A percentile compares a stretch with the other conserved stretches of the same genome.
Evolutionary conservation across 2,329 filamentous ascomycete species (phyloP).

Genomic region (Pyricularia grisea): DNA sequence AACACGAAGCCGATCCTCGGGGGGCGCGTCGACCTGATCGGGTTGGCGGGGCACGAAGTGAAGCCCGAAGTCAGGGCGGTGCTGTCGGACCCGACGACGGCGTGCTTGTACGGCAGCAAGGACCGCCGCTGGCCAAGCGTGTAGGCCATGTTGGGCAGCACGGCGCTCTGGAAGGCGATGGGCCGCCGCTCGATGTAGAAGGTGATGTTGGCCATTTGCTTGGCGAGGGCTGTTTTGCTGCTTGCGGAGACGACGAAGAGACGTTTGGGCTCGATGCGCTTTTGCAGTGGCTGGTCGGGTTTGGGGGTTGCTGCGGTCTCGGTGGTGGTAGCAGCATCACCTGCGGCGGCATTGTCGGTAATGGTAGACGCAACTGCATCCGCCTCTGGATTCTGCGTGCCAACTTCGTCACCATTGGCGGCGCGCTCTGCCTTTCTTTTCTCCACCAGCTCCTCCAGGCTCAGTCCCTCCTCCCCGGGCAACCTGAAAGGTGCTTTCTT

Average conservation of each 20-base stretch:
- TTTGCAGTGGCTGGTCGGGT: neutral
- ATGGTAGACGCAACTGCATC: too few relatives aligned
- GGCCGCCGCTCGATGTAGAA: slow-evolving; percentile 10
- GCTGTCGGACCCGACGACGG: slow-evolving; percentile 5
- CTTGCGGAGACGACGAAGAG: slow-evolving; percentile 9
- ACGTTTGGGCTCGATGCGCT: slow-evolving; percentile 6
- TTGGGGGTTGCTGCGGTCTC: neutral
- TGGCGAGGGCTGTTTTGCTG: slow-evolving; percentile 8
- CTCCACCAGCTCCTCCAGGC: neutral
- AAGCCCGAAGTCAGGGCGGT: slow-evolving; percentile 2
- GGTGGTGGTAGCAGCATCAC: neutral
- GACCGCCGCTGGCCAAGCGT: slow-evolving; percentile 18
- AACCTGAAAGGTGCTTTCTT: neutral
- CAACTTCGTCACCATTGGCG: neutral
- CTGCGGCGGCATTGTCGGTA: too few relatives aligned
- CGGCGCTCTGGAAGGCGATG: slow-evolving; percentile 10
- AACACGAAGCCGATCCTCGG: slow-evolving; percentile 17
- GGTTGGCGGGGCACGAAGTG: slow-evolving; percentile 1
- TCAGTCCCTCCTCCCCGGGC: neutral
- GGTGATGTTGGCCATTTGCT: slow-evolving; percentile 7
- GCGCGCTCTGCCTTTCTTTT: neutral
- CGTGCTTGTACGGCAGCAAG: slow-evolving; percentile 9
- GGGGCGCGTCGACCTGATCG: slow-evolving; percentile 6
- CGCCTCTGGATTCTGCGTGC: neutral
- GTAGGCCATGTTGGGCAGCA: slow-evolving; percentile 14